Evolutionary conservation across 768 basidiomycete species (phyloP), one percentile per base, ranked within the genome.

Genomic region (Panaeolus papilionaceus): DNA sequence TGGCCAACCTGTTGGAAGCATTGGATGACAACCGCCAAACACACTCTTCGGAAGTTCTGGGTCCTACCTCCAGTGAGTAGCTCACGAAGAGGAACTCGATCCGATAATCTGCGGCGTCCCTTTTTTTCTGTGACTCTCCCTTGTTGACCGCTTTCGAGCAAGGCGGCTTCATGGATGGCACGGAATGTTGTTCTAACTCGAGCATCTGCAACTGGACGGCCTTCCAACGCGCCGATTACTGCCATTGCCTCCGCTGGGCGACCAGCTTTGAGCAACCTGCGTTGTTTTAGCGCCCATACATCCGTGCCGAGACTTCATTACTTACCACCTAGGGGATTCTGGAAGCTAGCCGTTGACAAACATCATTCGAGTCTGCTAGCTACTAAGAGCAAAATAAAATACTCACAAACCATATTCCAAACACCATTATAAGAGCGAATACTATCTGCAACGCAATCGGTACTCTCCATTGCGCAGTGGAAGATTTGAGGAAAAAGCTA

Each of bases 181-280:
- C 81, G 80, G 71, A 82, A 89, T 7, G 85, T 87, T 58, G 81
- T 82, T 65, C 81, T 81, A 0, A 89, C 85, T 1, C 75, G 74
- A 0, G 79, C 73, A 69, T 88, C 83, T 33, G 82, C 81, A 51
- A 81, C 74, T 0, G 84, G 79, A 63, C 83, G 86, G 65, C 87
- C 83, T 18, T 88, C 88, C 23, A 90, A 78, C 2, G 87, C 88
- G n/a, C 86, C 85, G 61, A 91, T 86, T 45, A 89, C 87, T 3
- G 87, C 86, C 37, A 85, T 77, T 0, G 88, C 87, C 68, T 89
- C 87, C 0, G 83, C 85, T 62, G 84, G 75, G 38, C 85, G 82
- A 4, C 86, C 85, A 37, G 84, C 81, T 69, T 87, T 86, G 14
- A 87, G 79, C 11, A 90, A 83, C 88, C 86, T 87, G 64, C 64